These are phyloP conservation scores for Wickerhamomyces rabaulensis DNA, from an alignment of 805 yeast species.

Conservation along the genomic window DNA sequence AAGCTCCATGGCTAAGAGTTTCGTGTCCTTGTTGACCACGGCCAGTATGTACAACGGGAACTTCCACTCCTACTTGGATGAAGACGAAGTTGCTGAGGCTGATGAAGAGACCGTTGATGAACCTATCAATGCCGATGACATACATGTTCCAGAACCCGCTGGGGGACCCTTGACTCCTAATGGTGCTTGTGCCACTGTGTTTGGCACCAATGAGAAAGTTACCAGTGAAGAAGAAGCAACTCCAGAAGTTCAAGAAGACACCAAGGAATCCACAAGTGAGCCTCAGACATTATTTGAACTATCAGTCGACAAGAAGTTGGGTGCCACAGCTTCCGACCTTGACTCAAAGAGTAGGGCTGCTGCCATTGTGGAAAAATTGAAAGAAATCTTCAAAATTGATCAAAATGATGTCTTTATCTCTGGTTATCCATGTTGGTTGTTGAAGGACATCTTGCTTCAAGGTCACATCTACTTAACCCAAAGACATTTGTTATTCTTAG, in stretches of 20 bases:
- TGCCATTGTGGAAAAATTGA: slow-evolving; percentile 32
- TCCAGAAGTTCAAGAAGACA: background rate
- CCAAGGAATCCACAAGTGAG: background rate
- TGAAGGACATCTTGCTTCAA: slow-evolving; percentile 77
- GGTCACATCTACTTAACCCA: slow-evolving; percentile 78
- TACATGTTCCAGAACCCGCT: background rate
- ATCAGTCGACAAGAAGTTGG: slow-evolving; percentile 16
- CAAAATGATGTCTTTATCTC: slow-evolving; percentile 50
- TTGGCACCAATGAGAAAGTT: background rate
- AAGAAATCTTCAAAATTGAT: slow-evolving; percentile 37
- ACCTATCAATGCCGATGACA: background rate
- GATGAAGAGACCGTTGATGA: background rate
- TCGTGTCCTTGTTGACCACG: slow-evolving; percentile 51
- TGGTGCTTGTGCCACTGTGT: background rate
- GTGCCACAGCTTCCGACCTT: slow-evolving; percentile 1
- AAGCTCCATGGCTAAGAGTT: slow-evolving; percentile 43
- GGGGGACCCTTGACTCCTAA: background rate
- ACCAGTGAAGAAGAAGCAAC: background rate
- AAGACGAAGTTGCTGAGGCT: slow-evolving; percentile 5
- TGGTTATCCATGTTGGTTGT: slow-evolving; percentile 75
- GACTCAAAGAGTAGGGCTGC: slow-evolving; percentile 27
- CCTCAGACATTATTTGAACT: slow-evolving; percentile 26
- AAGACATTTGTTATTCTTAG: slow-evolving; percentile 64
- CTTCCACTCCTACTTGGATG: slow-evolving; percentile 28
- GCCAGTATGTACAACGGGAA: slow-evolving; percentile 42